Evolutionary conservation across 1,284 basidiomycete species (phyloP).

Genomic region (Irpex sp.): DNA sequence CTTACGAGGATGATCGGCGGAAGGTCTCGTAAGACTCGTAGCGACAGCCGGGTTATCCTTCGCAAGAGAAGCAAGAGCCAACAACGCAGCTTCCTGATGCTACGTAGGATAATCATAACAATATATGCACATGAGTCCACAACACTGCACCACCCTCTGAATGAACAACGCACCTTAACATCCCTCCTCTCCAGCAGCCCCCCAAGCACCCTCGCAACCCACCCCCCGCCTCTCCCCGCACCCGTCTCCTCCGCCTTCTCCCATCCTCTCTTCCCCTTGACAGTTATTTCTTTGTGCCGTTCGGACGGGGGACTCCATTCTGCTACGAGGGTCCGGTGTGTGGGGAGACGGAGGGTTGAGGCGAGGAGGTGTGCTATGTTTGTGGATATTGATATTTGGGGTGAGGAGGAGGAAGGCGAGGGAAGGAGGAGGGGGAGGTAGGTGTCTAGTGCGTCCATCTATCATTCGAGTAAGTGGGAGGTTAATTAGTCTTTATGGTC

Average conservation of each 20-base stretch:
- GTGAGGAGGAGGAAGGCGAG: too few relatives aligned
- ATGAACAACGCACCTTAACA: conserved; percentile 45
- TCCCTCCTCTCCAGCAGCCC: conserved; percentile 45
- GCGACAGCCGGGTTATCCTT: conserved; percentile 59
- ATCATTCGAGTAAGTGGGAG: too few relatives aligned
- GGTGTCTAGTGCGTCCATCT: too few relatives aligned
- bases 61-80: conserved; percentile 61
- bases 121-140: too few relatives aligned
- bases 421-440: too few relatives aligned
- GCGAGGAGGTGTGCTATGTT: too few relatives aligned
- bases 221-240: conserved; percentile 52
- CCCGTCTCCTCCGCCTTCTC: conserved; percentile 52
- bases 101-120: too few relatives aligned
- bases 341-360: conserved; percentile 11
- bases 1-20: conserved; percentile 33
- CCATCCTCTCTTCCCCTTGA: conserved; percentile 61
- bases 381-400: too few relatives aligned
- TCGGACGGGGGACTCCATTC: conserved; percentile 61
- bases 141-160: too few relatives aligned
- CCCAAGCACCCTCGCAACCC: conserved; percentile 50
- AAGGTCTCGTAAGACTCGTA: conserved; percentile 35
- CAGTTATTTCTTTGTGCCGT: conserved; percentile 44
- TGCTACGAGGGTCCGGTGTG: conserved; percentile 52
- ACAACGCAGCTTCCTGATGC: conserved; percentile 60
- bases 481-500: too few relatives aligned